Base-by-base conservation (phyloP, 2,329 filamentous ascomycete species). In the Anisogramma anomala region DNA sequence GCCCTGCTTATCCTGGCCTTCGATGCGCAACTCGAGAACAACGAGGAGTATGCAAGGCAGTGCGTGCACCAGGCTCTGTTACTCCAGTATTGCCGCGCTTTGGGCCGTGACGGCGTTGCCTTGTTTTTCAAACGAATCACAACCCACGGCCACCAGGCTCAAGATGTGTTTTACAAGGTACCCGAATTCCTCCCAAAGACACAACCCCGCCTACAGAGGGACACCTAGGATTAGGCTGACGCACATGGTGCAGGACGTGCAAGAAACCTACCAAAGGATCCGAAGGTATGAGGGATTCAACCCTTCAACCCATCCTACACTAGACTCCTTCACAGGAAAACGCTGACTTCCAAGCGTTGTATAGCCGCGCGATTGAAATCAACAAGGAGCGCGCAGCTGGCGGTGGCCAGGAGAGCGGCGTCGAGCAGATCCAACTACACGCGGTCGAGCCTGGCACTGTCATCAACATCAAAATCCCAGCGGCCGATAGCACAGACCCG, bases 111-210 rank as follows among this genome's bases (percentile, higher is more conserved):
- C 53, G 89, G 89, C 17, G 87, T 95, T 7, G 74, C 77, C 5
- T 65, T 96, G 22, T 98, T 98, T 70, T 98, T 98, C 74, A 94
- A 91, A 65, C 82, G 89, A 43, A 88, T 98, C 59, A 91, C 84
- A 17, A 94, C 84, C 3, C 78, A 77, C 52, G 84, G 82, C 23
- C 89, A 98, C 62, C 82, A 94, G 63, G 93, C 91, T 6, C 80
- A 84, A 54, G 86, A 84, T 33, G 73, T 96, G 33, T 98, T 98
- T 68, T 77, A 75, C 58, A 89, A 94, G n/a, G n/a, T n/a, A n/a
- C n/a, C n/a, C n/a, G n/a, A n/a, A n/a, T n/a, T n/a, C n/a, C n/a
- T n/a, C n/a, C n/a, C n/a, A n/a, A n/a, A n/a, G n/a, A n/a, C n/a
- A n/a, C n/a, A n/a, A n/a, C n/a, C n/a, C n/a, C n/a, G n/a, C n/a